These are phyloP conservation scores for Alternaria rosae DNA, from an alignment of 2,329 filamentous ascomycete genomes.

Conservation along the genomic window DNA sequence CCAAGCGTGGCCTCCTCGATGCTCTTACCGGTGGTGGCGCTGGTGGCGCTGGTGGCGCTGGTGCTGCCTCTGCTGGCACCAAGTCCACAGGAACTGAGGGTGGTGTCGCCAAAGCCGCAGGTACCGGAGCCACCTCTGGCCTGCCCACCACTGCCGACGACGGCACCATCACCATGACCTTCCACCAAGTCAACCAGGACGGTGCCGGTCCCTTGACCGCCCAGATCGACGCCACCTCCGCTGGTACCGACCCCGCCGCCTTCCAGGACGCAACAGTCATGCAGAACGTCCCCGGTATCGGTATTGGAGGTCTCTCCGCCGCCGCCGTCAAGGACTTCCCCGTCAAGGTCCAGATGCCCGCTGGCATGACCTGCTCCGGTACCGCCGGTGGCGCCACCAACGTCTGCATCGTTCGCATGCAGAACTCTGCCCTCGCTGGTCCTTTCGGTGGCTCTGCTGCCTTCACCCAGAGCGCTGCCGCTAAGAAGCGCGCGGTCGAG, in stretches of 20 bases:
- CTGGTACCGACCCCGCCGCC: conserved; percentile 66
- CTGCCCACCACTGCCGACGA: conserved; percentile 68
- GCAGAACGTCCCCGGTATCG: conserved; percentile 67
- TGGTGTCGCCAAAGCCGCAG: conserved; percentile 62
- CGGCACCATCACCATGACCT: conserved; percentile 69
- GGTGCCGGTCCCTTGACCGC: conserved; percentile 70
- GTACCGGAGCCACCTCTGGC: conserved; percentile 61
- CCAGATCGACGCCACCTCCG: conserved; percentile 68
- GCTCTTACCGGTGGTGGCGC: conserved; percentile 31
- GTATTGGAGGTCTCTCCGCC: conserved; percentile 64
- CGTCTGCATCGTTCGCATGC: conserved; percentile 71
- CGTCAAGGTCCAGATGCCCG: conserved; percentile 70
- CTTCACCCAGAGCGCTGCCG: conserved; percentile 67
- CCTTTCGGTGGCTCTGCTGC: conserved; percentile 73
- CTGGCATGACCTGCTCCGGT: conserved; percentile 71
- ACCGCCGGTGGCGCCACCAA: conserved; percentile 65
- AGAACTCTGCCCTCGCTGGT: conserved; percentile 68
- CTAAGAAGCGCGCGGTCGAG: conserved; percentile 68
- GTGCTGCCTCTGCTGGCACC: conserved; percentile 46
- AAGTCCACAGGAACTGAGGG: conserved; percentile 60
- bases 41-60: conserved; percentile 10
- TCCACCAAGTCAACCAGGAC: conserved; percentile 75
- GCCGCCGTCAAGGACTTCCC: conserved; percentile 70
- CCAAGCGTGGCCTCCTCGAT: conserved; percentile 37
- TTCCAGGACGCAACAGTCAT: conserved; percentile 68